Evolutionary conservation across 2,329 filamentous ascomycete genomes (phyloP), one percentile per base, ranked within the genome.

Genomic region (Fusarium anguioides): DNA sequence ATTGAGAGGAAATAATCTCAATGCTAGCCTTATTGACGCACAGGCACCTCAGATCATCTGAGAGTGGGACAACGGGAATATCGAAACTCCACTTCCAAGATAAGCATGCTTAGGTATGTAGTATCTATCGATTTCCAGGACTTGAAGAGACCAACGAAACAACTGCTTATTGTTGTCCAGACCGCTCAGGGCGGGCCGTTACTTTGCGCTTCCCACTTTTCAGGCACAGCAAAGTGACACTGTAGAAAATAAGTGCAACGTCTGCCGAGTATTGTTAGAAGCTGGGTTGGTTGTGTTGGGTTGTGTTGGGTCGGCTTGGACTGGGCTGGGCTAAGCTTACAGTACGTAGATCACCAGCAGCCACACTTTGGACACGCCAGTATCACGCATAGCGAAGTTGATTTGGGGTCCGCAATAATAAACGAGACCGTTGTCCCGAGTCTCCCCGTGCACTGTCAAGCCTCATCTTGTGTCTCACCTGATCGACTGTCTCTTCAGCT

Each of bases 251-350:
- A 48, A 33, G 29, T 26, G 21, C 26, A 52, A 58, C 40, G 35
- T 31, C 36, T 35, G 58, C 27, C 35, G 46, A 46, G 60, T 56
- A 60, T 52, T 49, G 42, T 64, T 69, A 54, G 53, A 69, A 51
- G 36, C 44, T 42, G n/a, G 9, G 35, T 46, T 59, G 26, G 35
- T 15, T 29, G 10, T 4, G 26, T 29, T 29, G 27, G 27, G 27
- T 26, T 6, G 24, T 6, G 24, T 26, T 26, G 24, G 24, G 24
- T 26, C 10, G 24, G 10, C 18, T 36, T 49, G 17, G 15, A 33
- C 33, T 60, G 37, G 21, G 35, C 41, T 48, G 17, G 10, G 35
- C 33, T 52, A 39, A 26, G 31, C 46, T 45, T 37, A 37, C 37
- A 33, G 51, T 29, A n/a, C n/a, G n/a, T n/a, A 55, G 15, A 47